Conservation (phyloP, 352 stramenopile genomes). For the Peronosclerospora sorghi region DNA sequence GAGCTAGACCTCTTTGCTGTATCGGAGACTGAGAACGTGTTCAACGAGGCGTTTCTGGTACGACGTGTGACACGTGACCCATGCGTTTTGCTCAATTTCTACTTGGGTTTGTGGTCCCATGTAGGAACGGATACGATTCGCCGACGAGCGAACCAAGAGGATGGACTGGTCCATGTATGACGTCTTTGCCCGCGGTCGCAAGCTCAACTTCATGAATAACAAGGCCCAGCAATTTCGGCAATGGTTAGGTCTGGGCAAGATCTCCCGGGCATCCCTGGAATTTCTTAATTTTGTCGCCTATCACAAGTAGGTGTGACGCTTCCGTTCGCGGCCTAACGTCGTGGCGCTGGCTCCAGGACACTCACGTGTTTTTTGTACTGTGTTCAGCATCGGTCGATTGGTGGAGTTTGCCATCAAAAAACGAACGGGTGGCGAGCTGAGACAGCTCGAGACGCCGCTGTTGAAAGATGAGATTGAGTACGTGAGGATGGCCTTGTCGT, state of each 20-base stretch:
- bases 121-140: constrained; percentile 76
- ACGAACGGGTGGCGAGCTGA: constrained; percentile 40
- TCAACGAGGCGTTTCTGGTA: constrained; percentile 65
- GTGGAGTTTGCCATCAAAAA: constrained; percentile 77
- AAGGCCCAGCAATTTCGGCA: constrained; percentile 53
- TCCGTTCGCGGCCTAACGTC: background rate
- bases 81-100: background rate
- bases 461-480: constrained; percentile 56
- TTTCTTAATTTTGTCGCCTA: constrained; percentile 83
- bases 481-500: constrained; percentile 3
- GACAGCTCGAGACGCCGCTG: constrained; percentile 37
- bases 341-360: no score
- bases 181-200: constrained; percentile 61
- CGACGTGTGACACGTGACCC: constrained; percentile 1
- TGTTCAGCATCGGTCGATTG: constrained; percentile 55
- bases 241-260: constrained; percentile 54
- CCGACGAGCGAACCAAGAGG: constrained; percentile 65
- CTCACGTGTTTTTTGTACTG: background rate
- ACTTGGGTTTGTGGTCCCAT: background rate
- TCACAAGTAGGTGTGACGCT: constrained; percentile 51
- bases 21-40: constrained; percentile 61
- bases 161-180: constrained; percentile 83
- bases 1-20: constrained; percentile 79
- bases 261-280: constrained; percentile 64
- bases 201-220: constrained; percentile 78